Base-by-base conservation (phyloP, 768 basidiomycete species). In the Dioszegia hungarica region DNA sequence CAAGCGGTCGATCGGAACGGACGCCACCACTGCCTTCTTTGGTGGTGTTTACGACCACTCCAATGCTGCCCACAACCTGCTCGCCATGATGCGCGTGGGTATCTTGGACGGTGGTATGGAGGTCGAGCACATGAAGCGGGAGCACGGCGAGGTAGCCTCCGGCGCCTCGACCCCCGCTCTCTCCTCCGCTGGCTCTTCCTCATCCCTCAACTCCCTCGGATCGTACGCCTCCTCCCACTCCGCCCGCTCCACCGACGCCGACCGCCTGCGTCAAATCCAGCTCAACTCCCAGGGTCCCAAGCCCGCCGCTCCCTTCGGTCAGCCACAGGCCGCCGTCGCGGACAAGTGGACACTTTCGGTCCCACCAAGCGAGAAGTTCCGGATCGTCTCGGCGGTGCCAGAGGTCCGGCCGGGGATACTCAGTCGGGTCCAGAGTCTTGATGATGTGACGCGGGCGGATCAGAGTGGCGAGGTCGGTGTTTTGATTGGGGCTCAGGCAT, bases 11-110 rank as follows among this genome's bases (percentile, higher is more conserved):
- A 87, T 92, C 65, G 92, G 92, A 55, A 88, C 84, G 74, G 92
- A 94, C 67, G 91, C 88, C 2, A 90, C 90, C 2, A 89, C 89
- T 0, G 90, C 91, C 5, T 95, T 94, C 81, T 92, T 94, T 68
- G 92, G 92, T 60, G 89, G 88, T 57, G 86, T 91, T 0, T 90
- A 90, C 68, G 87, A 88, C 63, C 89, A 90, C 69, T 89, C 87
- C 28, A 90, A 90, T 70, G 87, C 88, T 41, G 88, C 89, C 5
- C 88, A 90, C 75, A 90, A 90, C 68, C 79, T 89, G 19, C 80
- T 90, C 34, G 80, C 87, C 0, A 87, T 87, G 84, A 85, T 85
- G 84, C 81, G 86, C n/a, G 82, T 85, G 62, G 86, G 85, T 58
- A 79, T 85, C 52, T 78, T 87, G 41, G 80, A 81, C 37, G 86